Evolutionary conservation across 2,329 filamentous ascomycete species (phyloP), one percentile per base, ranked within the genome.

Genomic region (Ascocoryne sarcoides): DNA sequence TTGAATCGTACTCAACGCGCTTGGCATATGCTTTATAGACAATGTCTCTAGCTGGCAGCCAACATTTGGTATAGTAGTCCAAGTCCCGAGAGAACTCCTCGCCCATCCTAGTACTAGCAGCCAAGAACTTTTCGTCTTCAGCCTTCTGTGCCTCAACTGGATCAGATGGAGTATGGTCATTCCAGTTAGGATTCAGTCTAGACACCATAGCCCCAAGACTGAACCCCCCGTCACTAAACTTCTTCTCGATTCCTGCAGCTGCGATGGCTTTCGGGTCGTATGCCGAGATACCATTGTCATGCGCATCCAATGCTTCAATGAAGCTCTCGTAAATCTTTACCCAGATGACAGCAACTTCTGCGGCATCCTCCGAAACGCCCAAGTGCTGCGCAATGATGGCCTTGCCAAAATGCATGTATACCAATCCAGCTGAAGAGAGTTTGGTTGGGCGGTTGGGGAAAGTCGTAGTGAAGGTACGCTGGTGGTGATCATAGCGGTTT

Each of bases 401-500:
- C 54, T 79, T 81, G 53, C 92, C 92, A 62, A 93, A 96, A 70
- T 96, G 90, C 73, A 95, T 76, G 70, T 92, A 98, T 23, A 98
- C 87, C 16, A 98, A 75, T 1, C 92, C 92, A 0, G 92, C 92
- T 45, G 86, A 93, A 41, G 85, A 93, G 43, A 98, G 82, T 72
- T 93, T 95, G 49, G 92, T 98, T 39, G 66, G 62, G 57, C 84
- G 83, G 45, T 76, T 76, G 15, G 90, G 88, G 66, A 98, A 98
- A 34, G 82, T 87, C 42, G 84, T 82, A 44, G 67, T 65, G 70
- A 98, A 98, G 59, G 79, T 81, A 50, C 90, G 87, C 71, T 98
- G 92, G 73, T 98, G 92, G 69, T 98, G 92, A 66, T 98, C 92
- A 71, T 85, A 98, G 56, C 90, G 84, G 65, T 87, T 78, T 49